Percentiles rank a stretch among this genome's conserved stretches.
Evolutionary conservation across 139 green algal genomes (phyloP).

Genomic region (Chlorella vulgaris): DNA sequence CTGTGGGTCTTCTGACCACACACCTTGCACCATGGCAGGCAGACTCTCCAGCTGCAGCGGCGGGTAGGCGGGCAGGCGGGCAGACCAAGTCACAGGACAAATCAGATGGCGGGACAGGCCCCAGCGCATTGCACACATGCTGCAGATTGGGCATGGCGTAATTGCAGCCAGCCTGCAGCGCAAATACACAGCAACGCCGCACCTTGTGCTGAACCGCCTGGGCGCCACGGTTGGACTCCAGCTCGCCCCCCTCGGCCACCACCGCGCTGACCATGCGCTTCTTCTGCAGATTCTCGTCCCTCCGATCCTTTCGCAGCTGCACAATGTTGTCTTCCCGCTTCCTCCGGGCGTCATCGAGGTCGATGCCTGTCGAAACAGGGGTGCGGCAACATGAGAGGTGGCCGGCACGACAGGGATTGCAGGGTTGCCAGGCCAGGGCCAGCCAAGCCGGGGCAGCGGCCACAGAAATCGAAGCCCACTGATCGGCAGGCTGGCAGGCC

Average conservation of each 20-base stretch:
- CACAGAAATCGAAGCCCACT: too few relatives aligned
- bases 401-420: too few relatives aligned
- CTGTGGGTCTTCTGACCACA: slow-evolving; percentile 79
- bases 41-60: slow-evolving; percentile 88
- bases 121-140: too few relatives aligned
- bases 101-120: too few relatives aligned
- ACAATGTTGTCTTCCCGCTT: slow-evolving; percentile 98
- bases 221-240: slow-evolving; percentile 46
- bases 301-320: slow-evolving; percentile 95
- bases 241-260: slow-evolving; percentile 15
- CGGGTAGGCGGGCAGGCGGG: background rate
- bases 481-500: background rate
- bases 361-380: slow-evolving; percentile 62
- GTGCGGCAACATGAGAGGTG: too few relatives aligned
- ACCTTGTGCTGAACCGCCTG: slow-evolving; percentile 53
- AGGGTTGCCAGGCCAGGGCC: too few relatives aligned
- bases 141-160: background rate
- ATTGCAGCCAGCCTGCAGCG: background rate
- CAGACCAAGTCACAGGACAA: background rate
- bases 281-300: slow-evolving; percentile 98
- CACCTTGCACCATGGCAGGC: slow-evolving; percentile 91
- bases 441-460: background rate
- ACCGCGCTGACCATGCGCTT: slow-evolving; percentile 81
- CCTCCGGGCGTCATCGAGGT: slow-evolving; percentile 90
- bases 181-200: background rate